phyloP scores from a whole-genome alignment of 805 yeast species.

The Saturnispora gosingensis region DNA sequence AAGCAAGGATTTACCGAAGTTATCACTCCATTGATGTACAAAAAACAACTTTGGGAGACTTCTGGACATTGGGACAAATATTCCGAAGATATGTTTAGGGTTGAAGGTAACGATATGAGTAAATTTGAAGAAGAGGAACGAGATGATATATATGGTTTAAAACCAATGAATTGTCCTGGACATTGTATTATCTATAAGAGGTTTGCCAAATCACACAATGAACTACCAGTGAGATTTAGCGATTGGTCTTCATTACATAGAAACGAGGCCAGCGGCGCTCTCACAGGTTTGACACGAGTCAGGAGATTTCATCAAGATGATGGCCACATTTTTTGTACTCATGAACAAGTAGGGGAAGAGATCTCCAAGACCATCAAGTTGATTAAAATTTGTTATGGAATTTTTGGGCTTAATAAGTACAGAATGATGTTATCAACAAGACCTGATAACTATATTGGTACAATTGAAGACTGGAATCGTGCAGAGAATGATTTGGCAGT shows the following conservation, averaged over 20 bases:
- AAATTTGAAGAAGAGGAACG: conserved; percentile 30
- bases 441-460: conserved; percentile 78
- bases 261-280: conserved; percentile 91
- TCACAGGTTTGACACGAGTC: conserved; percentile 86
- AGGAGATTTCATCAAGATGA: conserved; percentile 97
- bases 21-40: conserved; percentile 82
- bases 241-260: conserved; percentile 91
- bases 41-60: conserved; percentile 73
- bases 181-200: conserved; percentile 78
- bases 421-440: conserved; percentile 74
- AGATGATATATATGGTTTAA: conserved; percentile 54
- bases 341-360: conserved; percentile 66
- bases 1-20: conserved; percentile 86
- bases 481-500: conserved; percentile 64
- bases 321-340: conserved; percentile 89
- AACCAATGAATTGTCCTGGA: conserved; percentile 44
- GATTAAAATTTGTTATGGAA: conserved; percentile 63
- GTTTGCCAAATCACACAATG: conserved; percentile 73
- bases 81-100: conserved; percentile 88
- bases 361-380: conserved; percentile 63
- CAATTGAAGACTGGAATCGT: conserved; percentile 62
- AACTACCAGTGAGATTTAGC: conserved; percentile 74
- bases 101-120: conserved; percentile 45
- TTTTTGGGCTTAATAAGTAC: conserved; percentile 53
- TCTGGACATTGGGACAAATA: conserved; percentile 97